Base-by-base conservation (phyloP, 495 filamentous ascomycete genomes). In the Aspergillus taichungensis region DNA sequence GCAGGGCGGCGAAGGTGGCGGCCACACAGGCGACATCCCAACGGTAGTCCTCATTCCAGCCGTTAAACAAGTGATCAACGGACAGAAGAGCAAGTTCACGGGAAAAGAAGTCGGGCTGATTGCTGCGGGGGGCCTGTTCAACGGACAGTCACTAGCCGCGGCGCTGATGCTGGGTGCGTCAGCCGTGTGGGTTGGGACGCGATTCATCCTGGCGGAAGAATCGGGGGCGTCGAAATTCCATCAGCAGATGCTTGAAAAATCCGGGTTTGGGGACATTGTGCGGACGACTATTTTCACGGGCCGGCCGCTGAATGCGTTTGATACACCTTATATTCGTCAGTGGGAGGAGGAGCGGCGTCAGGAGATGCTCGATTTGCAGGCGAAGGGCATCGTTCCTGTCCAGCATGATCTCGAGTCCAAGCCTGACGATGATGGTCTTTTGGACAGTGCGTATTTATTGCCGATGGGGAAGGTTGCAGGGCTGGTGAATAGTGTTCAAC, bases 211-310 rank as follows among this genome's bases (percentile, higher is more conserved):
- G 36, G 76, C 73, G 43, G 84, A 89, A 39, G 87, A 94, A 67
- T 88, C 87, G 33, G 85, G 87, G 47, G 87, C 88, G 6, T 80
- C 87, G 14, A 84, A 90, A 66, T 78, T 84, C 8, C 88, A 92
- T 65, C 87, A 94, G 67, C 87, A 92, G 68, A 83, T 87, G 24
- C 87, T 94, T 13, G 71, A 77, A 52, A 91, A 87, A 13, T 73
- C 86, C 47, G 78, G 83, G 43, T 89, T 85, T 61, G 83, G 88
- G 64, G 87, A 91, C 62, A 91, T 85, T 46, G 71, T 92, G 52
- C 79, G 83, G 40, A 94, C 88, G 9, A 81, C 90, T 52, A 92
- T 94, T 64, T 94, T 91, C 74, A 92, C 87, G 28, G 85, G 87
- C 34, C 83, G 87, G 28, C 87, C 87, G 24, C 71, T 94, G 44